A percentile compares a stretch with the other conserved stretches of the same genome.
phyloP scores from a whole-genome alignment of 2,329 filamentous ascomycete species.

The Aotearoamyces nothofagi region DNA sequence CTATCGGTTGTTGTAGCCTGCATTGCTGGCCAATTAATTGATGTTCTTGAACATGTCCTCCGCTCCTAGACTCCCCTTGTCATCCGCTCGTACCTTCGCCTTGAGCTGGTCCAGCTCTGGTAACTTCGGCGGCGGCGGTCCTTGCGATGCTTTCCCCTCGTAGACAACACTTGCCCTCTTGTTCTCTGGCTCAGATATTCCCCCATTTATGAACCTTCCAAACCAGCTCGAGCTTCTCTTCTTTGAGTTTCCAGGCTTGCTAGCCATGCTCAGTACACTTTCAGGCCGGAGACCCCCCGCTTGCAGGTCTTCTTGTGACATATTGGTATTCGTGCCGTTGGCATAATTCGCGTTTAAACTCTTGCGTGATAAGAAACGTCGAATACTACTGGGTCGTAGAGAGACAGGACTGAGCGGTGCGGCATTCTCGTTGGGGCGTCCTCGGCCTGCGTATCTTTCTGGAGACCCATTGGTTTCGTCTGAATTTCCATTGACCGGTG shows the following conservation, averaged over 20 bases:
- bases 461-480: not conserved
- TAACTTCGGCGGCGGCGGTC: constrained; percentile 18
- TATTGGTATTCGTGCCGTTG: constrained; percentile 11
- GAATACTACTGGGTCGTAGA: constrained; percentile 20
- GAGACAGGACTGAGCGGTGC: constrained; percentile 15
- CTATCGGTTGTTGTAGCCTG: no score
- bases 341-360: constrained; percentile 19
- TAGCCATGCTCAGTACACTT: constrained; percentile 12
- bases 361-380: constrained; percentile 21
- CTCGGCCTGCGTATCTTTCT: not conserved
- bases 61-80: constrained; percentile 16
- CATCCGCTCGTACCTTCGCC: constrained; percentile 14
- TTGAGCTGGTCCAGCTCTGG: constrained; percentile 19
- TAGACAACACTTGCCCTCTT: constrained; percentile 15
- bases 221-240: constrained; percentile 19
- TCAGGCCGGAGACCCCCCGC: constrained; percentile 12
- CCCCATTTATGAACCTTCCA: constrained; percentile 9
- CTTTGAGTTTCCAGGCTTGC: constrained; percentile 9
- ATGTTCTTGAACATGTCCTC: constrained; percentile 22
- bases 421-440: constrained; percentile 1
- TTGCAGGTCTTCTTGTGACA: constrained; percentile 14
- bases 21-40: constrained; percentile 15
- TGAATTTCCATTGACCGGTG: constrained; percentile 1
- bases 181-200: constrained; percentile 5
- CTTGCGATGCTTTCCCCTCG: constrained; percentile 9